Base-by-base conservation (phyloP, 2,329 filamentous ascomycete species). In the Calycina herbarum region DNA sequence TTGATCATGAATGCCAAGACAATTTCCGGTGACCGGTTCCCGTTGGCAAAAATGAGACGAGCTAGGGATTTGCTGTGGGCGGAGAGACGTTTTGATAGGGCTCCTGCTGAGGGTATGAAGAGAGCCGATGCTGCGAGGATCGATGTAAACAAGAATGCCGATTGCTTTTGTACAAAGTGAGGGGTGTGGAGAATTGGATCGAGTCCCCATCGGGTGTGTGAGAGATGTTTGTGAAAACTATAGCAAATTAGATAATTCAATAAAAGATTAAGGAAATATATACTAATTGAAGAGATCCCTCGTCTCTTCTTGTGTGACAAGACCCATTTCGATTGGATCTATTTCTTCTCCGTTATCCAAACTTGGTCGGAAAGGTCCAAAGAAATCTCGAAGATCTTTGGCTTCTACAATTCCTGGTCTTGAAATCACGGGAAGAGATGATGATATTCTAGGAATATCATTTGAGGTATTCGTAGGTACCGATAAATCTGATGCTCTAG, bases 1-100 rank as follows among this genome's bases (percentile, higher is more conserved):
- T 91, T 91, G 38, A 91, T 83, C 86, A 92, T 89, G 73, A 92
- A 92, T 0, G 87, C 89, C 1, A 92, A 78, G 0, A 92, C 86
- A 64, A 92, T 91, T 74, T 92, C 89, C 5, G 91, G 88, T 0
- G 89, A 92, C 64, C 88, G 84, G 71, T 87, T 84, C 1, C 88
- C 85, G 57, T 84, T 82, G 0, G 82, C 78, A 60, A 89, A 86
- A 56, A 92, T 83, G 33, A 84, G 82, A 31, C 87, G 83, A 0
- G 87, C 89, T 3, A 92, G 81, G 29, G 80, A 80, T 67, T 85
- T 87, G 68, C 84, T 84, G 69, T 92, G 89, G 62, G 85, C 82
- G 0, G 87, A 86, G 0, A 92, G 79, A 31, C 89, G 80, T 70
- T 85, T 90, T 0, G 88, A 89, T 27, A 92, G 75, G 0, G 89